A percentile compares a stretch with the other conserved stretches of the same genome.
Evolutionary conservation across 257 asterid genomes (phyloP).

Genomic region (Solanum infundibuliforme): DNA sequence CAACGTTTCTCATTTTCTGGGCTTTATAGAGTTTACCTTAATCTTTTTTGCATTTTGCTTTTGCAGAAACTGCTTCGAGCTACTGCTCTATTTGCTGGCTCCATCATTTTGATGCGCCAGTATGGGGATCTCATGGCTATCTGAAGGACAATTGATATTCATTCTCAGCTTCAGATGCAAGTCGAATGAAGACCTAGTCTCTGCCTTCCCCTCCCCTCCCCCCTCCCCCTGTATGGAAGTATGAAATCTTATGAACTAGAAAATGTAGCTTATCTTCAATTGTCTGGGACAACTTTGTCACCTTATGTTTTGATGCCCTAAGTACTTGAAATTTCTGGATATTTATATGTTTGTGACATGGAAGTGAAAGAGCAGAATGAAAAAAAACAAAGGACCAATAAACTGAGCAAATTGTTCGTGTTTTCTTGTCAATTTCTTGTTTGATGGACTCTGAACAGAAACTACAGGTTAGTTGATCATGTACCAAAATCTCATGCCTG

Average conservation of each 20-base stretch:
- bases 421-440: neutral
- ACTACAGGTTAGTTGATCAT: constrained; percentile 14
- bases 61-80: constrained; percentile 85
- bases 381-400: neutral
- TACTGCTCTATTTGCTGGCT: constrained; percentile 67
- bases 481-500: constrained; percentile 17
- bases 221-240: neutral
- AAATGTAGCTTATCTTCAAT: neutral
- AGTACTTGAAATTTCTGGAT: neutral
- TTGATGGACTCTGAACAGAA: neutral
- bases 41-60: neutral
- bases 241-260: neutral
- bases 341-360: neutral
- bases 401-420: neutral
- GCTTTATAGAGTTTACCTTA: neutral
- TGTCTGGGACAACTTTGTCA: neutral
- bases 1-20: neutral
- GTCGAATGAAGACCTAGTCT: neutral
- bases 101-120: constrained; percentile 69
- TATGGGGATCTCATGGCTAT: constrained; percentile 82
- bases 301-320: neutral
- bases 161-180: neutral
- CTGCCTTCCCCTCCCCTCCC: neutral
- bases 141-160: constrained; percentile 11
- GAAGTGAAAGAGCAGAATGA: neutral